Evolutionary conservation across 345 rosid species (phyloP).

Genomic region (Salix purpurea): DNA sequence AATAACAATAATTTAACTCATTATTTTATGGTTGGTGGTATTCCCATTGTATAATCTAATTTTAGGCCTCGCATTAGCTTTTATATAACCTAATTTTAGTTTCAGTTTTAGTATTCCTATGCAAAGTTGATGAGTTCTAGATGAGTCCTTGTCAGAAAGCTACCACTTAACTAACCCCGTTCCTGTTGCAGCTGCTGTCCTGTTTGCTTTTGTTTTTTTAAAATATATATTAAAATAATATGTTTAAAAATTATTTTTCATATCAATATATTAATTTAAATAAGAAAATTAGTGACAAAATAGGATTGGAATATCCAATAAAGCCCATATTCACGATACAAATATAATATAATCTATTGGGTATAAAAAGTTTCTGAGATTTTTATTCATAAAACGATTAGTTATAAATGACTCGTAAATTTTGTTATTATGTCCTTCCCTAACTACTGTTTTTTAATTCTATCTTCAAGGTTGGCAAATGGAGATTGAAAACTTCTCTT

Average conservation of each 20-base stretch:
- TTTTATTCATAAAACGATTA: neutral
- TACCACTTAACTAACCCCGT: neutral
- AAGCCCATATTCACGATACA: neutral
- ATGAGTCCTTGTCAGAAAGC: neutral
- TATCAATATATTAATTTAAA: too few species aligned
- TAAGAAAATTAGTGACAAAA: too few species aligned
- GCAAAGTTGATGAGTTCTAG: neutral
- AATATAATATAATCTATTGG: neutral
- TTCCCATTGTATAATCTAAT: too few species aligned
- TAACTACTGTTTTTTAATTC: neutral
- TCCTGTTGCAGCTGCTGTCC: neutral
- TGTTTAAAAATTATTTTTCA: too few species aligned
- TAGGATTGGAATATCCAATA: too few species aligned
- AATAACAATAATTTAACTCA: too few species aligned
- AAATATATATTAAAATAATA: too few species aligned
- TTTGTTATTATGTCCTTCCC: neutral
- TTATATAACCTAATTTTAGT: neutral
- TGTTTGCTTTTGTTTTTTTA: too few species aligned
- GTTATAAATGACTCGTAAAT: neutral
- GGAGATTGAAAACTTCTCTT: too few species aligned
- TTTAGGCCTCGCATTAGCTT: neutral
- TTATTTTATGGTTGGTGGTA: too few species aligned
- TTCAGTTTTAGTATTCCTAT: neutral
- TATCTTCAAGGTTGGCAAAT: neutral
- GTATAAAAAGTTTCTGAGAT: neutral